Percentiles rank a stretch among this genome's conserved stretches.
Conservation (phyloP, 176 grass and related monocot genomes). For the barley (Hordeum vulgare) region DNA sequence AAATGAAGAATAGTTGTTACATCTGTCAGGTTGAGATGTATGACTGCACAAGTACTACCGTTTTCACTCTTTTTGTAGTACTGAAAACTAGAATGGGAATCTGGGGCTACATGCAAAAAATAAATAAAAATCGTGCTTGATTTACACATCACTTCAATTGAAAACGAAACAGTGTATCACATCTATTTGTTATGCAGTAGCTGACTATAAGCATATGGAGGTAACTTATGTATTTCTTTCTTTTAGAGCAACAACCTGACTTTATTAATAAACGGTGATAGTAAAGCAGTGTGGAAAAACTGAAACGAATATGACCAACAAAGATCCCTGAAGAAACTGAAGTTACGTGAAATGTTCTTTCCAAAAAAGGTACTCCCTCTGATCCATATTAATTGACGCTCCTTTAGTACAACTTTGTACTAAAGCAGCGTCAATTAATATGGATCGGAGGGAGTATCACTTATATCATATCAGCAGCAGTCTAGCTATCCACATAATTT, state of each 20-base stretch:
- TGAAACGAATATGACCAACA: not conserved
- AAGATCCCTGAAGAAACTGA: not conserved
- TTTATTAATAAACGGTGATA: not conserved
- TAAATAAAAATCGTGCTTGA: not conserved
- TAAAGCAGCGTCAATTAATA: no score
- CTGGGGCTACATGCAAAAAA: not conserved
- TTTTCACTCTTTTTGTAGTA: not conserved
- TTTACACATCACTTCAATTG: not conserved
- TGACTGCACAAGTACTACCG: not conserved
- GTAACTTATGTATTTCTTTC: not conserved
- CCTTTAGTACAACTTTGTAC: no score
- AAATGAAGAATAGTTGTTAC: not conserved
- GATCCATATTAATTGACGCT: no score
- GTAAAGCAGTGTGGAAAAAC: not conserved
- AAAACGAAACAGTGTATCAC: not conserved
- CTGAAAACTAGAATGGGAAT: not conserved
- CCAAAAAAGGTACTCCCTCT: not conserved
- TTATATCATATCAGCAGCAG: not conserved
- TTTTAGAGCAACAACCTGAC: not conserved
- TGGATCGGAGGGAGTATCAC: not conserved
- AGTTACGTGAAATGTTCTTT: not conserved
- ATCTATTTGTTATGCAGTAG: not conserved
- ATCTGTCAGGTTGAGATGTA: not conserved
- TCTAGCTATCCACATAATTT: not conserved
- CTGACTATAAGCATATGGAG: not conserved